Evolutionary conservation across 139 green algal species (phyloP), one percentile per base, ranked within the genome.

Genomic region (Picochlorum sp.): DNA sequence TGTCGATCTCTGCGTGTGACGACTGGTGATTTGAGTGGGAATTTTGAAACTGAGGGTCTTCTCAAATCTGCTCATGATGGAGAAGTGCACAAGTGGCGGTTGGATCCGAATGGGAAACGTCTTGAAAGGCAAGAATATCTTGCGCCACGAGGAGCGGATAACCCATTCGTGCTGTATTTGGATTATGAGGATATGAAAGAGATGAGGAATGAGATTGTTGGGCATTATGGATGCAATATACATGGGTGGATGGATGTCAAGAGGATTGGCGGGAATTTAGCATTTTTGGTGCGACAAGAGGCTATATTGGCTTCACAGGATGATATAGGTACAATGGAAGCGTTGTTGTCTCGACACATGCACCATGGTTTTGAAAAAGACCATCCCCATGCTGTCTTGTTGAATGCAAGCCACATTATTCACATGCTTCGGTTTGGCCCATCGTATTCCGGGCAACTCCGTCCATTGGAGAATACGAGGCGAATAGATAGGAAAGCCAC

Each of bases 341-440:
- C 47, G 18, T 80, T 79, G 67, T 60, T 67, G 34, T 38, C 47
- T 52, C 31, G 45, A 20, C 66, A 77, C 4, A 7, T 59, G 28
- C 47, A 85, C 61, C 63, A 85, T 65, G 70, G 72, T 9, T 28
- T 28, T 21, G 69, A 37, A 23, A 69, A 89, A 72, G 24, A 85
- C 14, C 67, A 81, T 23, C 45, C 60, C 1, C 67, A 81, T 31
- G 62, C 71, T 9, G 62, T 47, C 4, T 28, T 57, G 21, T 74
- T 95, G 24, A 97, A 98, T 72, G 77, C 91, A 69, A 92, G 69
- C 62, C 92, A 98, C 60, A 49, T 71, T 13, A 90, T 98, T 41
- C 73, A 96, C 66, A 72, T 74, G 13, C 45, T 98, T 24, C 64
- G 75, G 18, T 98, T 98, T 71, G 92, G 92, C 1, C 72, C 79